Base-by-base conservation (phyloP, 495 filamentous ascomycete species). In the Annulohypoxylon stygium region DNA sequence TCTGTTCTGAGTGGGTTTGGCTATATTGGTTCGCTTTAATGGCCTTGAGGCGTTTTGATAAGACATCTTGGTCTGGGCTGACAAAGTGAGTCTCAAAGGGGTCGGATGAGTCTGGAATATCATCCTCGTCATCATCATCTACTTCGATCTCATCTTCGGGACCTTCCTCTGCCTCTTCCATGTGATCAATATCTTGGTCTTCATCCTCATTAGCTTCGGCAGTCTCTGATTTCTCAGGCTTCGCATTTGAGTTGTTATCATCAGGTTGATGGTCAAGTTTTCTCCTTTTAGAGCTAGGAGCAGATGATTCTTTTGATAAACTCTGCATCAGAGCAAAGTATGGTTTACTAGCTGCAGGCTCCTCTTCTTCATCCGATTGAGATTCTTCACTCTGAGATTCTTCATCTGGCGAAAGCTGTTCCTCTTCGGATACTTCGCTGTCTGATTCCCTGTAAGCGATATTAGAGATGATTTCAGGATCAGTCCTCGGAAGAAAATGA, bases 11-110 rank as follows among this genome's bases (percentile, higher is more conserved):
- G 71, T 88, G 86, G 33, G 86, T 81, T 4, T 80, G 83, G 16
- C 78, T 78, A 90, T 92, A 97, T 69, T 89, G 84, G 37, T 87
- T 87, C 12, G 85, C 79, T 71, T 90, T 78, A 26, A 95, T 81
- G 7, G 81, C 78, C 36, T 82, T 81, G 8, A 88, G 45, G 55
- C 84, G 83, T 70, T 79, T 79, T 8, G 82, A 79, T 2, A 94
- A 70, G 18, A 85, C 79, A 5, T 85, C 81, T 43, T 90, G 87
- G 16, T 92, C 86, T 1, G 88, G 87, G 20, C 81, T 80, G 33
- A 87, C 86, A 80, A 97, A 95, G 79, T 97, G 95, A 37, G 84
- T 82, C 55, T 94, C 89, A 75, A 97, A 97, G 2, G 93, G 90
- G 78, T 97, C 94, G 1, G 84, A 83, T 26, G 79, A 78, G 80